These are phyloP conservation scores for Termitomyces sp. DNA, from an alignment of 768 basidiomycete species.

Conservation along the genomic window DNA sequence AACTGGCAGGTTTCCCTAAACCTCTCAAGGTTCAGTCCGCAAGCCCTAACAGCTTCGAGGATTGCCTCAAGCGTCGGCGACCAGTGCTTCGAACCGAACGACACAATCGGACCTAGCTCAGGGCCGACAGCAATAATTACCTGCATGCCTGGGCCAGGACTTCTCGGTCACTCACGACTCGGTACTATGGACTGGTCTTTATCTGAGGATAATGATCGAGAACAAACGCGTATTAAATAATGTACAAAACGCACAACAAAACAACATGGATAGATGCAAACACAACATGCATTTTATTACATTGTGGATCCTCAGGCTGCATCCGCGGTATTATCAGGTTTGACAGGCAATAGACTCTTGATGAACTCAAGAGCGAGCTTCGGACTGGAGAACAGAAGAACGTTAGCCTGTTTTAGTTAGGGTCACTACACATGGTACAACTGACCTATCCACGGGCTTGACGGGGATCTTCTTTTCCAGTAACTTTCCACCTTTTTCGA, in stretches of 20 bases:
- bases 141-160: not conserved
- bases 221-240: not conserved
- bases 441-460: slow-evolving; percentile 79
- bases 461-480: slow-evolving; percentile 82
- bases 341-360: slow-evolving; percentile 32
- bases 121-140: too few species aligned
- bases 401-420: not conserved
- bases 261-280: not conserved
- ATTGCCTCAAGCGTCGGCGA: not conserved
- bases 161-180: not conserved
- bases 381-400: slow-evolving; percentile 34
- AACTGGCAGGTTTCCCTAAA: not conserved
- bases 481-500: slow-evolving; percentile 87
- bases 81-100: not conserved
- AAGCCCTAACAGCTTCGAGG: not conserved
- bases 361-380: slow-evolving; percentile 61
- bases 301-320: not conserved
- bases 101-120: not conserved
- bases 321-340: not conserved
- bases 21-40: not conserved
- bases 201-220: slow-evolving; percentile 1
- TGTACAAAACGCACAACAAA: slow-evolving; percentile 7
- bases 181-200: not conserved
- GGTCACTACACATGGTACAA: not conserved
- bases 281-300: slow-evolving; percentile 1